Conservation (phyloP, 2,329 filamentous ascomycete species). For the Huntiella abstrusa region DNA sequence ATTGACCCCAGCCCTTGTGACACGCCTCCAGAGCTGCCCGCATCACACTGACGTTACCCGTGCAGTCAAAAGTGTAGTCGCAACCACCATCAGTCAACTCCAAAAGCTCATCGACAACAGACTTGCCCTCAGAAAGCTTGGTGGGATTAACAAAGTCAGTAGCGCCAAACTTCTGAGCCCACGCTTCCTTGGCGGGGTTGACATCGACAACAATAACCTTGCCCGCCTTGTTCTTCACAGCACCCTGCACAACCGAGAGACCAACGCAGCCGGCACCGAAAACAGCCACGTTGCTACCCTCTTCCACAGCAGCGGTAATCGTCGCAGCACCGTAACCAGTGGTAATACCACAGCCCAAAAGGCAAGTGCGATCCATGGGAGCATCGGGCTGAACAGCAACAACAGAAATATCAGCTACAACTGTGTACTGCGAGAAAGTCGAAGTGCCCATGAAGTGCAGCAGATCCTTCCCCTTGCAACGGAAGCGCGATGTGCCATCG, state of each 20-base stretch:
- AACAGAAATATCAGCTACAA: slow-evolving; percentile 95
- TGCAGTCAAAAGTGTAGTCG: slow-evolving; percentile 99
- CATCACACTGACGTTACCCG: slow-evolving; percentile 93
- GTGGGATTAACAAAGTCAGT: slow-evolving; percentile 93
- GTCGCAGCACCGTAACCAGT: slow-evolving; percentile 92
- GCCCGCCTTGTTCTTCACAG: slow-evolving; percentile 61
- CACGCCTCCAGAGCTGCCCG: slow-evolving; percentile 87
- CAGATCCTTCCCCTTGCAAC: slow-evolving; percentile 82
- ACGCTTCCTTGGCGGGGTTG: slow-evolving; percentile 79
- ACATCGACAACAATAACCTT: slow-evolving; percentile 59
- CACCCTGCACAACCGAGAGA: slow-evolving; percentile 85
- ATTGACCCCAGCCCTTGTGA: slow-evolving; percentile 98
- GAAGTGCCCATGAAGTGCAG: slow-evolving; percentile 99
- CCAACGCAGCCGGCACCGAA: slow-evolving; percentile 96
- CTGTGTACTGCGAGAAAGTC: slow-evolving; percentile 97
- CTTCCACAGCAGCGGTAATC: slow-evolving; percentile 81
- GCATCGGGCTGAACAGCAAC: slow-evolving; percentile 82
- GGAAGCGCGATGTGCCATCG: slow-evolving; percentile 88
- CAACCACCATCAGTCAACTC: slow-evolving; percentile 97
- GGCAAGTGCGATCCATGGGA: slow-evolving; percentile 86
- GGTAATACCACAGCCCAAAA: slow-evolving; percentile 95
- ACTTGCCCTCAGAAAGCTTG: slow-evolving; percentile 51
- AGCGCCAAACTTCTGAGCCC: slow-evolving; percentile 85
- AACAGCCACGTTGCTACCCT: slow-evolving; percentile 74
- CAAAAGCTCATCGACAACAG: slow-evolving; percentile 76